These are phyloP conservation scores for Aspergillus saccharolyticus DNA, from an alignment of 495 filamentous ascomycete species.

Conservation along the genomic window DNA sequence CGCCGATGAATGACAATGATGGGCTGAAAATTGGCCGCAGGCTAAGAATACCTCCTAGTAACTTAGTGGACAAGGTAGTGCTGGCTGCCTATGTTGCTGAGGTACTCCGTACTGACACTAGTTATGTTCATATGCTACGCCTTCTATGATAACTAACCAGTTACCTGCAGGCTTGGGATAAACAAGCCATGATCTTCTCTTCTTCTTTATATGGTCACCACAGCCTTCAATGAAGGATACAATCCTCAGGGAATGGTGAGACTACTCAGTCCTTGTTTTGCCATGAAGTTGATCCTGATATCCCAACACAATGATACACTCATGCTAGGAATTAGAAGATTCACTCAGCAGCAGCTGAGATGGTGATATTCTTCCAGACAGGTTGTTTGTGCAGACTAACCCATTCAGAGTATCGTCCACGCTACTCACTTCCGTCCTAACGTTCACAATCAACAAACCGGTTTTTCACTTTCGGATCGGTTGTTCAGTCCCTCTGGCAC, in stretches of 20 bases:
- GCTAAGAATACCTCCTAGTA: background rate
- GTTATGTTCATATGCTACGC: background rate
- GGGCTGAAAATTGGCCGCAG: background rate
- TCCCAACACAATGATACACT: too few relatives aligned
- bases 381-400: background rate
- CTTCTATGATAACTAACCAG: background rate
- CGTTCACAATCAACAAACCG: conserved; percentile 1
- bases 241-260: too few relatives aligned
- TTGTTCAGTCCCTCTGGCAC: background rate
- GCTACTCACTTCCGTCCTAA: background rate
- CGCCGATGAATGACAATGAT: background rate
- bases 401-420: conserved; percentile 5
- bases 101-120: background rate
- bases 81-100: background rate
- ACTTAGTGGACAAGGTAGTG: background rate
- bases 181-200: conserved; percentile 4
- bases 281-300: too few relatives aligned
- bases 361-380: background rate
- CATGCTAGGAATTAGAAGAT: background rate
- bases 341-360: background rate
- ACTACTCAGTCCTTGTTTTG: too few relatives aligned
- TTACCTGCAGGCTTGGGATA: background rate
- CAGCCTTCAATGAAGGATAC: too few relatives aligned
- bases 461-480: background rate
- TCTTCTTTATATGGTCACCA: conserved; percentile 1